phyloP scores from a whole-genome alignment of 202 grass and related monocot genomes.

The Eragrostis tef region DNA sequence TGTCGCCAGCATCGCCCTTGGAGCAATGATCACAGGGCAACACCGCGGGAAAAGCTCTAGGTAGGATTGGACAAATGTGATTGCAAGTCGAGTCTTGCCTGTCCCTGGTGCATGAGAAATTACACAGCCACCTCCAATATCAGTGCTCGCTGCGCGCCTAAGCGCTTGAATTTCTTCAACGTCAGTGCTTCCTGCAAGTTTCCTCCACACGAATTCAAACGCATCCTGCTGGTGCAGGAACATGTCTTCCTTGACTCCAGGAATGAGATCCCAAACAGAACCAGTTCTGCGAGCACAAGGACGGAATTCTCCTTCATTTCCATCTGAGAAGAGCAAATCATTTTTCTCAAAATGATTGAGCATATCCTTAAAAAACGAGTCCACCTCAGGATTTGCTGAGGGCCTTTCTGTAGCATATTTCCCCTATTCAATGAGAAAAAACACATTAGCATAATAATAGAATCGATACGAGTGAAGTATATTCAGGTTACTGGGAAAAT shows the following conservation, averaged over 20 bases:
- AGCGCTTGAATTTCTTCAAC: conserved; percentile 58
- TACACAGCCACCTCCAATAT: conserved; percentile 64
- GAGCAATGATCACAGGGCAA: conserved; percentile 71
- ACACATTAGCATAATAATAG: conserved; percentile 1
- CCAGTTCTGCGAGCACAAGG: conserved; percentile 40
- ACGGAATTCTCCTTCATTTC: conserved; percentile 17
- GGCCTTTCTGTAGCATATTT: conserved; percentile 28
- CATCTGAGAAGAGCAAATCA: conserved; percentile 45
- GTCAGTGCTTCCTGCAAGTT: conserved; percentile 55
- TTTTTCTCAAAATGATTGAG: conserved; percentile 42
- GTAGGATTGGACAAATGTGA: conserved; percentile 79
- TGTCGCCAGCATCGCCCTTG: conserved; percentile 61
- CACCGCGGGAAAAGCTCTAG: conserved; percentile 61
- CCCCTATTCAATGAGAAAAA: conserved; percentile 28
- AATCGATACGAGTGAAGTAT: not conserved
- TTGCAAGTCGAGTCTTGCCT: conserved; percentile 75
- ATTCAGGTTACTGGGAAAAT: conserved; percentile 27
- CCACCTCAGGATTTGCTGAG: conserved; percentile 10
- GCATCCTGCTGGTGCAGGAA: conserved; percentile 72
- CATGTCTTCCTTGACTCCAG: conserved; percentile 60
- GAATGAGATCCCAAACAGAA: conserved; percentile 80
- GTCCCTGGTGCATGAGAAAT: conserved; percentile 92
- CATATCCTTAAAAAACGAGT: conserved; percentile 42
- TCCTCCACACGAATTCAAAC: conserved; percentile 87
- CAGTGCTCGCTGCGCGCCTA: conserved; percentile 22